These are phyloP conservation scores for Podila minutissima DNA, from an alignment of 192 early-diverging fungal species.

Conservation along the genomic window DNA sequence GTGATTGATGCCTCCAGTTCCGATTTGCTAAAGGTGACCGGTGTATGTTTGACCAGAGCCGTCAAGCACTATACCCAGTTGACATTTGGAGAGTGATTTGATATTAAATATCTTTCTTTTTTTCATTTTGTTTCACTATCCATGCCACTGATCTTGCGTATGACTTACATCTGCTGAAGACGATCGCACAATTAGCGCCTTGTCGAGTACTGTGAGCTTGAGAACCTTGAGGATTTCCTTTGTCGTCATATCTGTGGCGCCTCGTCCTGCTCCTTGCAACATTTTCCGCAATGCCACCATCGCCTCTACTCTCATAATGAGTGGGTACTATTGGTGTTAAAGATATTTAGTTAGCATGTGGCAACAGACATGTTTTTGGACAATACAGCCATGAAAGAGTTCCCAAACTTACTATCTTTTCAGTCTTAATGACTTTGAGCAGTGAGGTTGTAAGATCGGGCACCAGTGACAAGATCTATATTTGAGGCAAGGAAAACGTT, in stretches of 20 bases:
- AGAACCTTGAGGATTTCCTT: slow-evolving; percentile 80
- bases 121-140: no score
- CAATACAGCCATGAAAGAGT: no score
- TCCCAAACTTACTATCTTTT: slow-evolving; percentile 61
- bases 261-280: slow-evolving; percentile 80
- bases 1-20: slow-evolving; percentile 42
- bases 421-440: slow-evolving; percentile 71
- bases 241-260: slow-evolving; percentile 69
- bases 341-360: not conserved
- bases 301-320: slow-evolving; percentile 75
- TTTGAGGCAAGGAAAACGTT: not conserved
- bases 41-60: slow-evolving; percentile 58
- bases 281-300: slow-evolving; percentile 68
- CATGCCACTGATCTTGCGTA: no score
- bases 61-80: slow-evolving; percentile 56
- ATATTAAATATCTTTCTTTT: no score
- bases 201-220: slow-evolving; percentile 73
- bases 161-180: slow-evolving; percentile 71
- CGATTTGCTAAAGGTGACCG: slow-evolving; percentile 35
- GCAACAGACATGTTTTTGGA: no score
- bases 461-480: slow-evolving; percentile 71
- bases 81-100: no score
- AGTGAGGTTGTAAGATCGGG: slow-evolving; percentile 70
- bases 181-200: slow-evolving; percentile 72
- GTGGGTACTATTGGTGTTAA: slow-evolving; percentile 45